phyloP scores from a whole-genome alignment of 176 grass and related monocot species.

The Triticum turgidum region DNA sequence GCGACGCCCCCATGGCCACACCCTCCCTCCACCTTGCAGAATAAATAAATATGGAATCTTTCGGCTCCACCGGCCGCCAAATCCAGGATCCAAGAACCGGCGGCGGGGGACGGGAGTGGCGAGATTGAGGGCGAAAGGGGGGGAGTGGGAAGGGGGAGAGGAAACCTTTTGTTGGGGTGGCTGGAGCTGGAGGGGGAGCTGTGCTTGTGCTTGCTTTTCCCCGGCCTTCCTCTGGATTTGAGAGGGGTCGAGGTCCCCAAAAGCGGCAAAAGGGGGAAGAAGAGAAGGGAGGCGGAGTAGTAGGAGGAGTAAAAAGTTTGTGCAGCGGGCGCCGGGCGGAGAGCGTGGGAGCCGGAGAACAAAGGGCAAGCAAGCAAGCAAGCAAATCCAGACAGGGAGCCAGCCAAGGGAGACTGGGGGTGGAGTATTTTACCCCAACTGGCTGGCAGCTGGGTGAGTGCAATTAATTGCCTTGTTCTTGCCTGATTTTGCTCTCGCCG shows the following conservation, averaged over 20 bases:
- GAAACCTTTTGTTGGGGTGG: conserved; percentile 19
- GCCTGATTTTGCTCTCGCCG: background rate
- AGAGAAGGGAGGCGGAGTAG: background rate
- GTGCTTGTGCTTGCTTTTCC: conserved; percentile 3
- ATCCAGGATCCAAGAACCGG: conserved; percentile 36
- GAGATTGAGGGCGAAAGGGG: background rate
- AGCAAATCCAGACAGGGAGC: background rate
- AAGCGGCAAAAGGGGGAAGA: conserved; percentile 2
- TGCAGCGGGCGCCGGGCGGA: background rate
- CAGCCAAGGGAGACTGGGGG: conserved; percentile 15
- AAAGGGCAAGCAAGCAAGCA: background rate
- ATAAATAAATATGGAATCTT: conserved; percentile 32
- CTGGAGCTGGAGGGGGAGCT: conserved; percentile 13
- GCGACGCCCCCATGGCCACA: conserved; percentile 15
- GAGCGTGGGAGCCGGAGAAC: background rate
- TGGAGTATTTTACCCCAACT: conserved; percentile 32
- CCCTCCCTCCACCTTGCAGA: background rate
- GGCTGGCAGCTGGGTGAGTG: conserved; percentile 18
- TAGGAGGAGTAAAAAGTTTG: conserved; percentile 26
- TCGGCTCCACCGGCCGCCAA: conserved; percentile 16
- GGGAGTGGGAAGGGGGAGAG: background rate
- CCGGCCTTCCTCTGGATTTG: conserved; percentile 42
- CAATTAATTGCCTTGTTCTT: conserved; percentile 6
- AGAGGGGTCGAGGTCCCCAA: conserved; percentile 42
- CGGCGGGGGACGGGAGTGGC: background rate